Percentiles rank a stretch among this genome's conserved stretches.
These are phyloP conservation scores for Exophiala bonariae DNA, from an alignment of 2,329 filamentous ascomycete species.

Conservation along the genomic window DNA sequence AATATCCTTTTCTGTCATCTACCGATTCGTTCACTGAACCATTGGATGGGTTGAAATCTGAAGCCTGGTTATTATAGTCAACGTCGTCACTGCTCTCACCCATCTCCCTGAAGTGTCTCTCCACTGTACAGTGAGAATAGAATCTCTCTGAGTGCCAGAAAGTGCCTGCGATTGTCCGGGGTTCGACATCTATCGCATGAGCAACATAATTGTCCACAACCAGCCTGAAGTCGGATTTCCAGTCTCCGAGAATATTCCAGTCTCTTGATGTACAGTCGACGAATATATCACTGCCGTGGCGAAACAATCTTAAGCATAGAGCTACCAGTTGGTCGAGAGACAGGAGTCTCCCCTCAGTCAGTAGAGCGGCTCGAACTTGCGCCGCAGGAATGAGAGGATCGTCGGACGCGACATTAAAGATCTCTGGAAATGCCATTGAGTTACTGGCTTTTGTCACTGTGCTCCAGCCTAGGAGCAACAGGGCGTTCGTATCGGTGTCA, in stretches of 20 bases:
- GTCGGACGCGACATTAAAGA: neutral
- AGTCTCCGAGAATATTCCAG: neutral
- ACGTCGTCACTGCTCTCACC: neutral
- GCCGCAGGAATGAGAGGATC: conserved; percentile 3
- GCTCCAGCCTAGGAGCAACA: conserved; percentile 9
- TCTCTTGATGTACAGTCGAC: neutral
- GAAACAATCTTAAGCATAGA: neutral
- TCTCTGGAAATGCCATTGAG: conserved; percentile 7
- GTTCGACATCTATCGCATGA: conserved; percentile 6
- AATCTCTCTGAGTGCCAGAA: conserved; percentile 8
- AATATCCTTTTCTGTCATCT: conserved; percentile 6
- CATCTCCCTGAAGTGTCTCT: neutral
- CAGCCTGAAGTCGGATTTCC: neutral
- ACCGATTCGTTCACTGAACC: neutral
- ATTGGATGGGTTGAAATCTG: neutral
- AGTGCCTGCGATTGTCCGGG: conserved; percentile 17
- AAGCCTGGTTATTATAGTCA: neutral
- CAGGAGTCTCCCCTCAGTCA: neutral
- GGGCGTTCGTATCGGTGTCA: neutral
- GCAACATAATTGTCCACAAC: conserved; percentile 15
- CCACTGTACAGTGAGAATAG: neutral
- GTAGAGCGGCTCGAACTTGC: conserved; percentile 2
- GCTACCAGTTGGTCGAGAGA: conserved; percentile 6
- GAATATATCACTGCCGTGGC: neutral
- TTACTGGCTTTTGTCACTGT: conserved; percentile 8